Evolutionary conservation across 2,329 filamentous ascomycete genomes (phyloP).

Genomic region (Blastomyces emzantsi): DNA sequence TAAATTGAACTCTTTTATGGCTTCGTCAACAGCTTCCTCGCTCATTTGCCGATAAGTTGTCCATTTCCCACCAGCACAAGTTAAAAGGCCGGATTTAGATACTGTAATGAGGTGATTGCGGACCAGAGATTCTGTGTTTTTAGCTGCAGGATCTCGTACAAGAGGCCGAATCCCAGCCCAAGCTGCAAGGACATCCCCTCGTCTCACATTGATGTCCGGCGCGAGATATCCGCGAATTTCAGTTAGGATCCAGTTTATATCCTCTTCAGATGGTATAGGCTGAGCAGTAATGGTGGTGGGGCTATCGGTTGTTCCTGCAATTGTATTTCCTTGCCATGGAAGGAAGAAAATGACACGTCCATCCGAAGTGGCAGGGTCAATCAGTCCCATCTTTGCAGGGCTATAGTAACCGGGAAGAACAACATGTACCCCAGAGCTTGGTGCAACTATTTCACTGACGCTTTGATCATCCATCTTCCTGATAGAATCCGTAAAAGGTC

Average conservation of each 20-base stretch:
- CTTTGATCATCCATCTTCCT: constrained; percentile 71
- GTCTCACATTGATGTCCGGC: constrained; percentile 73
- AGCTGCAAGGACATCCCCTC: constrained; percentile 78
- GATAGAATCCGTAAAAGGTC: constrained; percentile 77
- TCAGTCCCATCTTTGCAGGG: constrained; percentile 75
- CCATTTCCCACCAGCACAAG: constrained; percentile 85
- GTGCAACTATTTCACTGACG: constrained; percentile 70
- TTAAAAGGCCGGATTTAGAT: constrained; percentile 70
- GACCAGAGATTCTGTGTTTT: constrained; percentile 78
- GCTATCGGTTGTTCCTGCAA: constrained; percentile 79
- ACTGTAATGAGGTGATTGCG: constrained; percentile 77
- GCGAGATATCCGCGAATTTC: constrained; percentile 76
- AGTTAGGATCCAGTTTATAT: constrained; percentile 79
- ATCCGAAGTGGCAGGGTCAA: constrained; percentile 79
- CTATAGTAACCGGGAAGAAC: constrained; percentile 82
- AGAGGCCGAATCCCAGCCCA: constrained; percentile 84
- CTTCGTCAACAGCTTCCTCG: constrained; percentile 77
- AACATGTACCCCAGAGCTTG: constrained; percentile 76
- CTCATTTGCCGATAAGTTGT: constrained; percentile 92
- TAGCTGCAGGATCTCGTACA: constrained; percentile 75
- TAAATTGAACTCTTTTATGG: constrained; percentile 60
- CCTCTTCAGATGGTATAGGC: constrained; percentile 69
- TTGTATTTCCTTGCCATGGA: constrained; percentile 88
- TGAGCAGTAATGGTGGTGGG: constrained; percentile 63
- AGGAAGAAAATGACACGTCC: constrained; percentile 89